These are phyloP conservation scores for Botrytis deweyae DNA, from an alignment of 2,329 filamentous ascomycete genomes.

Conservation along the genomic window DNA sequence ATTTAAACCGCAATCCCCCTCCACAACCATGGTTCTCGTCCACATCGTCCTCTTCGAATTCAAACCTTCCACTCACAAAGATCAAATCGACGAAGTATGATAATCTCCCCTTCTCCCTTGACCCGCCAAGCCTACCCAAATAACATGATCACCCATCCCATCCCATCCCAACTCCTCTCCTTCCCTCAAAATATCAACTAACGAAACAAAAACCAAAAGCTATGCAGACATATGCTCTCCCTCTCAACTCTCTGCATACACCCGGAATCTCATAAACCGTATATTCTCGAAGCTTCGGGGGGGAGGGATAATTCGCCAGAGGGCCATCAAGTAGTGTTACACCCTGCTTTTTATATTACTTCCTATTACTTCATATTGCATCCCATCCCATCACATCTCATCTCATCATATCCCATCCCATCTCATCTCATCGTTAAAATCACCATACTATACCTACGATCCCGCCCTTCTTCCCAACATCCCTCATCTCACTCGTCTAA, in stretches of 20 bases:
- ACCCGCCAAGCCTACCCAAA: not conserved
- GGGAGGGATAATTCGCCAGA: conserved; percentile 63
- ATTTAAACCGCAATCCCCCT: not conserved
- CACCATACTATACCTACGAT: not conserved
- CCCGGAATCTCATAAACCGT: conserved; percentile 56
- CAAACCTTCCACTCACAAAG: conserved; percentile 50
- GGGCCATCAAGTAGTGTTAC: conserved; percentile 53
- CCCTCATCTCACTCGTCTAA: too few relatives aligned
- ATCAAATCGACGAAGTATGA: conserved; percentile 56
- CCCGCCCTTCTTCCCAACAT: not conserved
- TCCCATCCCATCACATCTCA: not conserved
- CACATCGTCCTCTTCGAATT: conserved; percentile 70
- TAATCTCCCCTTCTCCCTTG: not conserved
- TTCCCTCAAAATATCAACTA: not conserved
- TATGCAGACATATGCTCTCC: conserved; percentile 55
- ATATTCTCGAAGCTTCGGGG: conserved; percentile 58
- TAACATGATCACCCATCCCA: not conserved
- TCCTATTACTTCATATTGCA: too few relatives aligned
- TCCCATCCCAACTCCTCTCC: too few relatives aligned
- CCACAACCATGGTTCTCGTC: conserved; percentile 55
- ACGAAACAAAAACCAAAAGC: conserved; percentile 45
- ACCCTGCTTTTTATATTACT: conserved; percentile 8
- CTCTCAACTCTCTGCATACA: conserved; percentile 60
- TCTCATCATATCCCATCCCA: not conserved
- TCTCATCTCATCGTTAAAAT: not conserved